Base-by-base conservation (phyloP, 345 rosid genomes). In the Abelmoschus esculentus region DNA sequence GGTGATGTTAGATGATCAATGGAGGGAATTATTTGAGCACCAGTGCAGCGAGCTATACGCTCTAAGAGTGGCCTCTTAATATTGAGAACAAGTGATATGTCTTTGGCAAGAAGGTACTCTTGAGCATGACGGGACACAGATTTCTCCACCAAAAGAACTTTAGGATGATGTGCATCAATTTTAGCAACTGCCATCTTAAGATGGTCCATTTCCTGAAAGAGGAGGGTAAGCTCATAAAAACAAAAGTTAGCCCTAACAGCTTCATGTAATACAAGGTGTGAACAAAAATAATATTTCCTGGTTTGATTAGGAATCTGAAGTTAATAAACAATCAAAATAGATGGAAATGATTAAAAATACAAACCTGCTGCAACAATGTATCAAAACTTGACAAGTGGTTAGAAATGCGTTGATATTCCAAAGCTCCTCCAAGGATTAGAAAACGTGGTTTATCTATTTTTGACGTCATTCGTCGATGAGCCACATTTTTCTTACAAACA, bases 181-280 rank as follows among this genome's bases (percentile, higher is more conserved):
- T 89, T 91, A 46, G 96, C 85, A 77, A 91, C 97, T 63, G 97
- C 97, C 99, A 95, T 95, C 86, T 87, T 95, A 83, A 95, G 78
- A 76, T 95, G 97, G 59, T 95, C 99, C 96, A 85, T 95, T 90
- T 91, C 99, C 98, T 95, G 79, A 64, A 79, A 50, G 7, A 70
- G 74, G 53, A 75, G 60, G 13, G 74, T 14, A 81, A 73, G 60
- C 75, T 66, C 59, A 60, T 58, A 26, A 73, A 54, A 70, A 69
- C 18, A 71, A 67, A 62, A 28, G 31, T 62, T 13, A 66, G 22
- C 17, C 66, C 66, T 32, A 70, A 57, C 46, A 26, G 49, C 55
- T 62, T 47, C 32, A 49, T 55, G 14, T 62, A 56, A 70, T 58
- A n/a, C 34, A 53, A 14, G 42, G 55, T 14, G n/a, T 28, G 53